A percentile compares a stretch with the other conserved stretches of the same genome.
Conservation (phyloP, 2,329 filamentous ascomycete genomes). For the Diaporthe ilicicola region DNA sequence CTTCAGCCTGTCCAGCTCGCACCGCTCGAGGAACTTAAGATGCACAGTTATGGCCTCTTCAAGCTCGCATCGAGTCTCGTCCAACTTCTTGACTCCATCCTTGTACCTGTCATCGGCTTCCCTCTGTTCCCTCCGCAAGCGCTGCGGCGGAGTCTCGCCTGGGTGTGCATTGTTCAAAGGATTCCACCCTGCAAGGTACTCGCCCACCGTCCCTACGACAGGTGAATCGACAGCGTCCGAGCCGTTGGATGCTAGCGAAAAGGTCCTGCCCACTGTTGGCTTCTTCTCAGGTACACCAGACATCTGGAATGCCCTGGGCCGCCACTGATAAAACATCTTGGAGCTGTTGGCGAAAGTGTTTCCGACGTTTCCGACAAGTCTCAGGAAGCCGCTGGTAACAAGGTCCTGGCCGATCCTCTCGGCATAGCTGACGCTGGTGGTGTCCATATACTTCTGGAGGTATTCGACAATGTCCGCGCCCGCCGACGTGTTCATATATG, state of each 20-base stretch:
- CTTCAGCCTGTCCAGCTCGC: constrained; percentile 93
- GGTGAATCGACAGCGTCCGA: constrained; percentile 75
- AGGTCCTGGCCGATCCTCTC: constrained; percentile 96
- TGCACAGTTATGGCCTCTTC: constrained; percentile 95
- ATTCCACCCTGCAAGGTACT: constrained; percentile 93
- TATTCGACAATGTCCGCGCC: constrained; percentile 97
- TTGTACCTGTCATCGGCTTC: constrained; percentile 97
- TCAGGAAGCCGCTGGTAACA: constrained; percentile 83
- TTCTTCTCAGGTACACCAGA: constrained; percentile 92
- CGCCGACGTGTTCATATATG: constrained; percentile 90
- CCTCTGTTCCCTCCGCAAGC: constrained; percentile 84
- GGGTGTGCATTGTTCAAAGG: constrained; percentile 88
- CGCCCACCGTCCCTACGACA: constrained; percentile 81
- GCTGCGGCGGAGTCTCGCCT: constrained; percentile 91
- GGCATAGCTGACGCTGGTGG: constrained; percentile 86
- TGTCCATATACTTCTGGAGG: constrained; percentile 86
- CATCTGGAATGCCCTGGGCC: constrained; percentile 87
- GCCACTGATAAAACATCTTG: constrained; percentile 97
- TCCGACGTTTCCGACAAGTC: constrained; percentile 92
- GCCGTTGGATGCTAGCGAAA: constrained; percentile 72
- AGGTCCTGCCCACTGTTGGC: constrained; percentile 73
- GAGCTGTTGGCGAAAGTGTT: constrained; percentile 98
- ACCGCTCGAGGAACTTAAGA: constrained; percentile 95
- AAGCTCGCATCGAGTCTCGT: constrained; percentile 90
- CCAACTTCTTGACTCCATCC: constrained; percentile 82